phyloP scores from a whole-genome alignment of 164 flowering plant genomes.

The Stephania japonica region DNA sequence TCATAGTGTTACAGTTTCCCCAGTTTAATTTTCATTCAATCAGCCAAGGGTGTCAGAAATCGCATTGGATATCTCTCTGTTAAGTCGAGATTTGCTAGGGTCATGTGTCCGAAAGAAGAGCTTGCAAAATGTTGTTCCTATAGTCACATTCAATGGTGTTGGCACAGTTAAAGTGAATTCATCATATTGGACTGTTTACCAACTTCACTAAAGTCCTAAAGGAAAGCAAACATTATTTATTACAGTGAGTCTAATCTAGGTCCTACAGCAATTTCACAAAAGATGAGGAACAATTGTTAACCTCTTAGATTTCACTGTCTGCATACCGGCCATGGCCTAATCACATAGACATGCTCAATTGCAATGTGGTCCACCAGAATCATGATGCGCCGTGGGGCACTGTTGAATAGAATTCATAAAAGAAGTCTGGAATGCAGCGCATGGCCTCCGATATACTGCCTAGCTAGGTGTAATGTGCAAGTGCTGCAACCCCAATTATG shows the following conservation, averaged over 20 bases:
- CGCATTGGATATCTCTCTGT: neutral
- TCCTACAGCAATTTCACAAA: neutral
- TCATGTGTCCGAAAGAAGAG: neutral
- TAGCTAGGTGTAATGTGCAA: neutral
- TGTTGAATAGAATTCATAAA: neutral
- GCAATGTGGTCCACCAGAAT: constrained; percentile 1
- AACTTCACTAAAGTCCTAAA: neutral
- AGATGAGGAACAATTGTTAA: neutral
- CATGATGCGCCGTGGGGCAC: neutral
- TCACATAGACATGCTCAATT: neutral
- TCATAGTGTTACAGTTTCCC: neutral
- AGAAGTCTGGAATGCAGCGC: neutral
- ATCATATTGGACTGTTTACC: neutral
- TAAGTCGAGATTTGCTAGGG: neutral
- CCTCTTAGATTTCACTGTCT: neutral
- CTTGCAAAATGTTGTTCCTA: neutral
- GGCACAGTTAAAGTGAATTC: neutral
- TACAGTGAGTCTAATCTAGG: neutral
- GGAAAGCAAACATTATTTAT: neutral
- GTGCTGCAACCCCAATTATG: neutral
- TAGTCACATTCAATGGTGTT: neutral
- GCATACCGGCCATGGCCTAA: neutral
- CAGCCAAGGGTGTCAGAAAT: neutral
- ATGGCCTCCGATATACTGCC: neutral
- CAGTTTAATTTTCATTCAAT: neutral